Base-by-base conservation (phyloP, 23 red algal genomes). In the Gracilaria gracilis region DNA sequence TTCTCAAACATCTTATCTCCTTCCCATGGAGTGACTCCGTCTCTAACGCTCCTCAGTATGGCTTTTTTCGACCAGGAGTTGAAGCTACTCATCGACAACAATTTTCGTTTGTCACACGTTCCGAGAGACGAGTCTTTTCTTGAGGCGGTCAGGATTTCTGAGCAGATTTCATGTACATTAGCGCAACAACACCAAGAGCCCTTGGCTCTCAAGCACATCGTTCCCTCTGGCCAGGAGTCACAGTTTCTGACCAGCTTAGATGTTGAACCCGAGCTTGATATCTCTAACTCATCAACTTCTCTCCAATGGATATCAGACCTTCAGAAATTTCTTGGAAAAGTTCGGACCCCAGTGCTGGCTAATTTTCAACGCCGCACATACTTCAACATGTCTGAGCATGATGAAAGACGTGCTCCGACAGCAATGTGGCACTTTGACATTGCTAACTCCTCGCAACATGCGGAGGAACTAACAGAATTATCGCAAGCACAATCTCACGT, bases 321-420 rank as follows among this genome's bases (percentile, higher is more conserved):
- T 32, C 64, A 37, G 64, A 37, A 36, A 69, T 37, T 15, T 32
- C 27, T 69, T 37, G 64, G 27, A 7, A 69, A 34, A 37, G 64
- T 37, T 20, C 28, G 64, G 32, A 69, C 17, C 9, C 64, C 64
- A 36, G 29, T 69, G 64, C 16, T 32, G 13, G 64, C 32, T 51
- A 50, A 77, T 31, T 77, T 77, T 51, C 72, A 77, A 51, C 72
- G 72, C 31, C 38, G 72, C 40, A 77, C 72, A 20, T 77, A 77
- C 31, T 42, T 77, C 15, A 77, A 77, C 72, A 77, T 77, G 72
- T 77, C 40, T 1, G 72, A 77, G 46, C 39, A 31, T 77, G 72
- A 77, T 28, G 72, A 77, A 20, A 48, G 72, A 51, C 72, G 72
- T 9, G 38, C 38, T 28, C 40, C 72, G 11, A 50, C 72, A 50